A percentile compares a stretch with the other conserved stretches of the same genome.
These are phyloP conservation scores for Aspergillus bridgeri DNA, from an alignment of 495 filamentous ascomycete species.

Conservation along the genomic window DNA sequence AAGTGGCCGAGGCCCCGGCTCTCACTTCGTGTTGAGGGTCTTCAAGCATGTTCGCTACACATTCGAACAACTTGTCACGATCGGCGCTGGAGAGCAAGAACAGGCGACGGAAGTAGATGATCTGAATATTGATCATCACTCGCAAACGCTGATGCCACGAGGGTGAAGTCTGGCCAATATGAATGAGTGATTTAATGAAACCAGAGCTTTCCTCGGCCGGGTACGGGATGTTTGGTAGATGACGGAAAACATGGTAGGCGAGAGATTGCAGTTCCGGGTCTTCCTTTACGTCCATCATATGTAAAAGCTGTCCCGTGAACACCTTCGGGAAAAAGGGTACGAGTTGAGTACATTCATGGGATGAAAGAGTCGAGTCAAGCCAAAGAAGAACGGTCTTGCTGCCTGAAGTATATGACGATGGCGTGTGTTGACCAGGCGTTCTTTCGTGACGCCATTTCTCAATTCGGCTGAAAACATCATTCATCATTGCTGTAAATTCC, in stretches of 20 bases:
- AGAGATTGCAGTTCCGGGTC: constrained; percentile 93
- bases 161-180: constrained; percentile 77
- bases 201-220: constrained; percentile 75
- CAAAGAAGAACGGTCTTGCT: constrained; percentile 94
- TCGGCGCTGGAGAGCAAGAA: constrained; percentile 82
- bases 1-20: constrained; percentile 82
- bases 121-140: constrained; percentile 98
- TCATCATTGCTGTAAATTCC: constrained; percentile 70
- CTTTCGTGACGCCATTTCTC: constrained; percentile 86
- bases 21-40: constrained; percentile 93
- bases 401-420: constrained; percentile 90
- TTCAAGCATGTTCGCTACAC: constrained; percentile 88
- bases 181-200: constrained; percentile 82
- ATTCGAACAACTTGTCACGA: constrained; percentile 78
- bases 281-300: constrained; percentile 99
- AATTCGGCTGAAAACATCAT: constrained; percentile 72
- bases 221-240: constrained; percentile 94
- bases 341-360: constrained; percentile 88
- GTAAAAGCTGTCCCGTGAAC: constrained; percentile 85
- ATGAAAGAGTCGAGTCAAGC: constrained; percentile 88
- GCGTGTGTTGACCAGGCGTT: constrained; percentile 84
- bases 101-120: constrained; percentile 95
- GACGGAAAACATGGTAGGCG: constrained; percentile 95
- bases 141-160: constrained; percentile 97
- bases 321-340: constrained; percentile 86